Percentiles rank a stretch among this genome's conserved stretches.
These are phyloP conservation scores for Eucalyptus caleyi DNA, from an alignment of 345 rosid genomes.

Conservation along the genomic window DNA sequence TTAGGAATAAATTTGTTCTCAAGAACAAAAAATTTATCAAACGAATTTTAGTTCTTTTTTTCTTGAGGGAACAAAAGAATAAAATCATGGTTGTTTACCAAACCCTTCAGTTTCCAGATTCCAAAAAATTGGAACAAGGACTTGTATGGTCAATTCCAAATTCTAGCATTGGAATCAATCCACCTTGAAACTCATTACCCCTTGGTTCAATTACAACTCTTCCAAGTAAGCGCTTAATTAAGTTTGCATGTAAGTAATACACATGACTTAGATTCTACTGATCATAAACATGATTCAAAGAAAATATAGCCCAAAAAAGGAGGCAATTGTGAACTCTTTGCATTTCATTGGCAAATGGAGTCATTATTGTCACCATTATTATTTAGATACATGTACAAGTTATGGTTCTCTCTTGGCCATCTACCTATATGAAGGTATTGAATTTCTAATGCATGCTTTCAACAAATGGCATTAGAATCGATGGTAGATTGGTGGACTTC, in stretches of 20 bases:
- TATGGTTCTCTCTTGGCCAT: neutral
- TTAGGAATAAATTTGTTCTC: too few relatives aligned
- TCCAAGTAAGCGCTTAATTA: neutral
- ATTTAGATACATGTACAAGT: neutral
- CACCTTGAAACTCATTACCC: neutral
- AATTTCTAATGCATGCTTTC: neutral
- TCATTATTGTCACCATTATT: neutral
- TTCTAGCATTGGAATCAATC: neutral
- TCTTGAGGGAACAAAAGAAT: too few relatives aligned
- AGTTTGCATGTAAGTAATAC: neutral
- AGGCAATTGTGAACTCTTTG: neutral
- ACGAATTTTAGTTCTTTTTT: too few relatives aligned
- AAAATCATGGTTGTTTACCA: too few relatives aligned
- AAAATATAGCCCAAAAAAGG: neutral
- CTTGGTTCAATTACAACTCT: neutral
- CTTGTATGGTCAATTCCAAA: neutral
- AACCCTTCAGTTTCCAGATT: accelerated
- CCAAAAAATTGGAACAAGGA: neutral
- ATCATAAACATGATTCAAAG: neutral
- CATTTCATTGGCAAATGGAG: neutral
- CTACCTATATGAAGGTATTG: neutral
- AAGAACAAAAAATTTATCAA: too few relatives aligned
- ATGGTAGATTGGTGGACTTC: neutral
- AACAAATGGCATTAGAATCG: neutral
- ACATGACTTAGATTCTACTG: neutral